Conservation (phyloP, 495 filamentous ascomycete genomes). For the Tuber umbilicatum region DNA sequence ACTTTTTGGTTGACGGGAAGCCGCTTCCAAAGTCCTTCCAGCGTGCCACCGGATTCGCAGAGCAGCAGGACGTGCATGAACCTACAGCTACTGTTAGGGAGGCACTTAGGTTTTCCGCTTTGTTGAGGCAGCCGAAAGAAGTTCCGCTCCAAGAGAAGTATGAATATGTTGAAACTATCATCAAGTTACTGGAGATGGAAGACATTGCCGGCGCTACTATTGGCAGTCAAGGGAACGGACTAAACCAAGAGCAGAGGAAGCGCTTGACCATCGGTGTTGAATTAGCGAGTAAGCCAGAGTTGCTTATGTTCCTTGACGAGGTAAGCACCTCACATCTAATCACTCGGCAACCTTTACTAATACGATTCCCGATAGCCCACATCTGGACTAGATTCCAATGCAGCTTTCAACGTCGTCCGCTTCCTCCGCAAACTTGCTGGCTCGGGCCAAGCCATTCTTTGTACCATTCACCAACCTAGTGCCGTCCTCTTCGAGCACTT, state of each 20-base stretch:
- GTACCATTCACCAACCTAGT: slow-evolving; percentile 73
- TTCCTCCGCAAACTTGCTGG: slow-evolving; percentile 61
- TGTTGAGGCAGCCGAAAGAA: slow-evolving; percentile 52
- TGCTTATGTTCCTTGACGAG: slow-evolving; percentile 70
- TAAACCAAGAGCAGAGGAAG: slow-evolving; percentile 59
- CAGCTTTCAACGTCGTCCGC: slow-evolving; percentile 59
- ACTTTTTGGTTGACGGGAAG: slow-evolving; percentile 53
- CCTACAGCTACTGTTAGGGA: slow-evolving; percentile 57
- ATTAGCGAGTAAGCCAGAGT: slow-evolving; percentile 58
- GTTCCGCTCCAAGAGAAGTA: slow-evolving; percentile 53
- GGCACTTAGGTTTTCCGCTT: slow-evolving; percentile 55
- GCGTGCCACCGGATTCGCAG: slow-evolving; percentile 52
- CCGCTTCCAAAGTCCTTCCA: slow-evolving; percentile 41
- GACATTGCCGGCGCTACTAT: slow-evolving; percentile 53
- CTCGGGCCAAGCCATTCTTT: slow-evolving; percentile 61
- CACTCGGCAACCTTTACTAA: background rate
- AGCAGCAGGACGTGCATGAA: slow-evolving; percentile 59
- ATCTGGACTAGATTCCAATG: slow-evolving; percentile 59
- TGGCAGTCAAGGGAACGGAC: slow-evolving; percentile 50
- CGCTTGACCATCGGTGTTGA: slow-evolving; percentile 64
- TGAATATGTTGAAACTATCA: slow-evolving; percentile 55
- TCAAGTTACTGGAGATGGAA: slow-evolving; percentile 54
- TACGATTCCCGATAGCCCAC: slow-evolving; percentile 48
- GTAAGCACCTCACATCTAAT: slow-evolving; percentile 8
- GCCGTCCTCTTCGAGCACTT: slow-evolving; percentile 67